Base-by-base conservation (phyloP, 805 yeast genomes). In the Teunomyces pallodes region DNA sequence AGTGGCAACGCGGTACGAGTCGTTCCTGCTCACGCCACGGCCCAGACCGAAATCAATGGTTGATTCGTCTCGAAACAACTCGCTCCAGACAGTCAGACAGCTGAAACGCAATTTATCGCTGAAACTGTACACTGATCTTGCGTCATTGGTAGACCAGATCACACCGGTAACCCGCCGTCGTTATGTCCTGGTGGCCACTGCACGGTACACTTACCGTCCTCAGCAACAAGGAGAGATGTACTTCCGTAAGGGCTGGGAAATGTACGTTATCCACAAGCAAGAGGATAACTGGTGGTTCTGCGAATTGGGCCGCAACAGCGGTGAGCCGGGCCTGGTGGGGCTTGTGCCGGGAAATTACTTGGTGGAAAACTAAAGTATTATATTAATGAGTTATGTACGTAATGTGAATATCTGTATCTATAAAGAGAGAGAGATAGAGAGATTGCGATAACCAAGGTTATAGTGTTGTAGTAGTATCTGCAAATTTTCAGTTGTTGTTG, bases 241-340 rank as follows among this genome's bases (percentile, higher is more conserved):
- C 31, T 73, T 74, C 60, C 65, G 57, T 45, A 73, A 72, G 50
- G 69, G 69, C 38, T 70, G 76, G 75, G 57, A 70, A 40, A 67
- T 74, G 65, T 74, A 62, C 48, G 62, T 74, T 26, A 60, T 74
- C 28, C 71, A 71, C 56, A 69, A 67, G 47, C 78, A 74, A 52
- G 75, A 67, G 45, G 78, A 74, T 49, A 64, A 69, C 46, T 74
- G 78, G 78, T 74, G 54, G 51, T 65, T 72, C 32, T 73, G 77
- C 55, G 77, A 73, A 51, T 61, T 74, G 50, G 53, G 55, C 5
- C 69, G 68, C 3, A 72, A 70, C 43, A 61, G 71, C 46, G 64
- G 59, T n/a, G 60, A 59, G 5, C 54, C 54, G 14, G 78, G 78
- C 6, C 44, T 55, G 48, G 64, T 74, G 4, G 78, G 78, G 0